Evolutionary conservation across 2,329 filamentous ascomycete genomes (phyloP).

Genomic region (Phialophora expanda): DNA sequence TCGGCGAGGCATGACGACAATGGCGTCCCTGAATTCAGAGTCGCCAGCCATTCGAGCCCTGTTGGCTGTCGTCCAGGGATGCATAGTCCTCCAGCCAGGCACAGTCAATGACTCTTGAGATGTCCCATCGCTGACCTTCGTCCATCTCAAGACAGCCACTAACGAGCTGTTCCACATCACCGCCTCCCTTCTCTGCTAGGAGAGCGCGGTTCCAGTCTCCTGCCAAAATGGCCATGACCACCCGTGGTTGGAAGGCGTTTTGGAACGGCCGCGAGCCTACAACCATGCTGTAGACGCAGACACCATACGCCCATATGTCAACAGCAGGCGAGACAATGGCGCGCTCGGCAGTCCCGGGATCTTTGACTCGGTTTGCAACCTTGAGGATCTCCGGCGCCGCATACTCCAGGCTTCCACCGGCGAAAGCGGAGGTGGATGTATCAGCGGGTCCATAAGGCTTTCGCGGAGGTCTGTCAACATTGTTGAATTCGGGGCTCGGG

Average conservation of each 20-base stretch:
- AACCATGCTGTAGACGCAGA: conserved; percentile 65
- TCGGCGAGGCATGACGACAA: neutral
- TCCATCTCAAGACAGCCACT: conserved; percentile 65
- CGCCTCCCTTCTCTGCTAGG: conserved; percentile 35
- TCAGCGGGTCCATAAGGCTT: conserved; percentile 61
- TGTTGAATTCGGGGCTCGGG: conserved; percentile 56
- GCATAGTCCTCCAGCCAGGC: conserved; percentile 57
- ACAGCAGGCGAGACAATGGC: conserved; percentile 56
- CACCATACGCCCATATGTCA: conserved; percentile 71
- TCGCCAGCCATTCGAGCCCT: conserved; percentile 28
- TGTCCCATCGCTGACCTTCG: conserved; percentile 60
- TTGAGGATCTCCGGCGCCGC: conserved; percentile 55
- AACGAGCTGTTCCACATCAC: conserved; percentile 61
- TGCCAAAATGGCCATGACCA: conserved; percentile 63
- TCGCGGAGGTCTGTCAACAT: conserved; percentile 54
- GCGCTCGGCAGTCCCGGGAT: conserved; percentile 19
- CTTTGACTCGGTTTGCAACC: conserved; percentile 41
- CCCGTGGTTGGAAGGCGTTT: conserved; percentile 63
- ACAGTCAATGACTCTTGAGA: conserved; percentile 61
- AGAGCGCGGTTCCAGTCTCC: conserved; percentile 61
- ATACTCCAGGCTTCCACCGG: conserved; percentile 66
- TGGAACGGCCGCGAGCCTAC: conserved; percentile 68
- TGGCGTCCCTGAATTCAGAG: conserved; percentile 17
- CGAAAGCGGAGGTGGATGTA: conserved; percentile 57
- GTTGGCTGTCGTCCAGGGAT: conserved; percentile 26